These are phyloP conservation scores for Pichia californica DNA, from an alignment of 805 yeast genomes.

Conservation along the genomic window DNA sequence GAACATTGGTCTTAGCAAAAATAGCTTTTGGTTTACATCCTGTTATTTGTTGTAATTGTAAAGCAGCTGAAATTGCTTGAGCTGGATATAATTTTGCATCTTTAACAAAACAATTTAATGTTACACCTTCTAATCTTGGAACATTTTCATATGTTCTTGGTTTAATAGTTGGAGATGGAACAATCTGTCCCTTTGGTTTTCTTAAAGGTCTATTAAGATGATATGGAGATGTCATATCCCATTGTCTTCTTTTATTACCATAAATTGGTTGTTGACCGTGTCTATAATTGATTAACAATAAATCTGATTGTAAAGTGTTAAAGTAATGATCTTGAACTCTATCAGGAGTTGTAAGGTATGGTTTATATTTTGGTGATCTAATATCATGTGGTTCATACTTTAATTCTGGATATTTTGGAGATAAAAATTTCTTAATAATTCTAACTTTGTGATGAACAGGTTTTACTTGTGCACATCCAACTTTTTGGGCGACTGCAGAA, in stretches of 20 bases:
- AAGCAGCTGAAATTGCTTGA: conserved; percentile 65
- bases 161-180: conserved; percentile 66
- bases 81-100: conserved; percentile 66
- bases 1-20: conserved; percentile 71
- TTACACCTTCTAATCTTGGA: conserved; percentile 63
- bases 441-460: conserved; percentile 90
- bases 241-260: conserved; percentile 72
- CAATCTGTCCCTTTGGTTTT: conserved; percentile 69
- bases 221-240: conserved; percentile 88
- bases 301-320: conserved; percentile 68
- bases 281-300: conserved; percentile 67
- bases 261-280: conserved; percentile 49
- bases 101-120: conserved; percentile 70
- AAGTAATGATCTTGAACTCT: conserved; percentile 71
- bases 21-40: conserved; percentile 74
- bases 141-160: conserved; percentile 64
- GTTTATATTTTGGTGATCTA: conserved; percentile 71
- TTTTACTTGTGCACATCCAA: conserved; percentile 65
- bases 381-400: conserved; percentile 66
- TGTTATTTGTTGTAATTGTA: conserved; percentile 90
- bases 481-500: conserved; percentile 33
- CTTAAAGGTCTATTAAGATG: conserved; percentile 75
- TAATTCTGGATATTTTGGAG: conserved; percentile 67
- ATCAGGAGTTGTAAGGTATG: conserved; percentile 70
- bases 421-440: conserved; percentile 64